A percentile compares a stretch with the other conserved stretches of the same genome.
Conservation (phyloP, 2,329 filamentous ascomycete species). For the Hypoxylon sp. region DNA sequence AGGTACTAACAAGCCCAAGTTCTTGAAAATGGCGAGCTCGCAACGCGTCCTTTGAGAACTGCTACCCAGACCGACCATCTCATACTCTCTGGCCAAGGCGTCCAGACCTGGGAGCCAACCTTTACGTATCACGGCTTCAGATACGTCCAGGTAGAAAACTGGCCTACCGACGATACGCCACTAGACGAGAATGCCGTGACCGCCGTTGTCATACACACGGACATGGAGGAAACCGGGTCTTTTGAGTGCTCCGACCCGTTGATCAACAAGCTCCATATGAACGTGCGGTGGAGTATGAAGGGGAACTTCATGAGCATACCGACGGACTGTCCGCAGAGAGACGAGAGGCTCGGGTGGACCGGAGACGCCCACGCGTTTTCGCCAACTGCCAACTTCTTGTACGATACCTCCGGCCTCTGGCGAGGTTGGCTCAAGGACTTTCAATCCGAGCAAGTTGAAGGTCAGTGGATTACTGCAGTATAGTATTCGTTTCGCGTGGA, state of each 20-base stretch:
- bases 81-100: constrained; percentile 54
- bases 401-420: constrained; percentile 60
- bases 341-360: constrained; percentile 60
- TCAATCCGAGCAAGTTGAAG: constrained; percentile 44
- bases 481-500: not conserved
- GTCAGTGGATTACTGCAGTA: constrained; percentile 25
- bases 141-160: constrained; percentile 55
- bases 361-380: constrained; percentile 57
- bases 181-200: constrained; percentile 40
- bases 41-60: constrained; percentile 40
- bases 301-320: constrained; percentile 66
- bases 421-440: constrained; percentile 59
- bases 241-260: constrained; percentile 61
- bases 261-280: constrained; percentile 63
- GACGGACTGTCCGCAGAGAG: constrained; percentile 59
- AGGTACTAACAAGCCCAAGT: constrained; percentile 47
- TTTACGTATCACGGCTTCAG: constrained; percentile 63
- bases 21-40: constrained; percentile 54
- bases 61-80: constrained; percentile 39
- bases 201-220: constrained; percentile 59
- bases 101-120: constrained; percentile 57
- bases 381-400: constrained; percentile 61
- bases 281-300: constrained; percentile 64
- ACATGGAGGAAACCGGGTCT: constrained; percentile 58
- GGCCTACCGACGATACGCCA: constrained; percentile 42